phyloP scores from a whole-genome alignment of 345 rosid species.

The Eucalyptus cloeziana region DNA sequence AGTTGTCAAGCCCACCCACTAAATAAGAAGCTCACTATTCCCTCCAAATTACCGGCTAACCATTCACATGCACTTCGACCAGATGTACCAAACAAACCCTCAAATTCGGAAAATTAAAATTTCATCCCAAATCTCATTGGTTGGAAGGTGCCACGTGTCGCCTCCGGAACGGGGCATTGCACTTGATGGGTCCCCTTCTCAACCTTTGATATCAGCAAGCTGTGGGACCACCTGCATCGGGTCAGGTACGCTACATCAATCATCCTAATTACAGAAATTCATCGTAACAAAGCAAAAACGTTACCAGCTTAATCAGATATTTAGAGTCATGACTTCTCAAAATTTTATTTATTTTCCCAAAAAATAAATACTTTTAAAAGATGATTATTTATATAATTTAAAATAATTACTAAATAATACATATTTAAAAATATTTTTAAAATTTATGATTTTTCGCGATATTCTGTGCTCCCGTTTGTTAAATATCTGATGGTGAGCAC shows the following conservation, averaged over 20 bases:
- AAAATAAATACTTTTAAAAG: too few species aligned
- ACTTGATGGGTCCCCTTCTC: neutral
- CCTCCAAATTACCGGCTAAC: neutral
- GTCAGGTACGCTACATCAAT: neutral
- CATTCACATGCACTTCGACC: neutral
- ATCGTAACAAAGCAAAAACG: fast-evolving
- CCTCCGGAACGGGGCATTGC: neutral
- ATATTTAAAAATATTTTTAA: neutral
- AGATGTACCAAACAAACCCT: neutral
- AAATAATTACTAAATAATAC: too few species aligned
- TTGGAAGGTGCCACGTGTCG: neutral
- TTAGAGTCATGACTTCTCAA: too few species aligned
- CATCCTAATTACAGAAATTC: neutral
- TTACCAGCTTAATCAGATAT: neutral
- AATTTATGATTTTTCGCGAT: neutral
- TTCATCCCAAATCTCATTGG: neutral
- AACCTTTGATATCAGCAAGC: neutral
- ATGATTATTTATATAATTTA: too few species aligned
- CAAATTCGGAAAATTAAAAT: neutral
- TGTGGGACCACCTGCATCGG: neutral
- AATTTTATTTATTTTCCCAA: too few species aligned
- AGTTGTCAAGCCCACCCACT: neutral
- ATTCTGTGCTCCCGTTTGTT: neutral
- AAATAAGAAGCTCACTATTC: neutral
- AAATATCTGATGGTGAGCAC: neutral